These are phyloP conservation scores for Leucocoprinus leucothites DNA, from an alignment of 768 basidiomycete species.

Conservation along the genomic window DNA sequence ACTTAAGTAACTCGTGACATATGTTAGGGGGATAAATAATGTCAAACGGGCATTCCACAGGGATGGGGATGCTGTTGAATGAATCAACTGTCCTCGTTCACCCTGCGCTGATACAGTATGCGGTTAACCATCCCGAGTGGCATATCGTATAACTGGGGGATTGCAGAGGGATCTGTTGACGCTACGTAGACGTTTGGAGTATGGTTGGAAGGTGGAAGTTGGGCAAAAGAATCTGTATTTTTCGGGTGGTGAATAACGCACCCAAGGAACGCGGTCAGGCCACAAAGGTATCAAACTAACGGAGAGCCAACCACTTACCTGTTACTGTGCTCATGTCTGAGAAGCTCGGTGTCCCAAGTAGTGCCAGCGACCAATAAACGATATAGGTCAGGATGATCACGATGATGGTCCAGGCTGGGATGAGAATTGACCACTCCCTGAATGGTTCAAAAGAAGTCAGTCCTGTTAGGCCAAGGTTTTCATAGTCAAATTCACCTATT, in stretches of 20 bases:
- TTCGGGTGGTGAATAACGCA: too few relatives aligned
- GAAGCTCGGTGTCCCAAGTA: conserved; percentile 69
- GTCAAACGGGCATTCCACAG: too few relatives aligned
- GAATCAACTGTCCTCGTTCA: conserved; percentile 5
- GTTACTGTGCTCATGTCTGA: conserved; percentile 63
- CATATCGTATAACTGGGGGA: conserved; percentile 76
- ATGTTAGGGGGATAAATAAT: too few relatives aligned
- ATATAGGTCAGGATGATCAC: conserved; percentile 73
- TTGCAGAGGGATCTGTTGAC: conserved; percentile 41
- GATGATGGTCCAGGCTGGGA: conserved; percentile 77
- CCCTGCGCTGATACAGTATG: conserved; percentile 46
- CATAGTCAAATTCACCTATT: conserved; percentile 51
- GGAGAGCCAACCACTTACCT: too few relatives aligned
- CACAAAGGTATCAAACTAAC: too few relatives aligned
- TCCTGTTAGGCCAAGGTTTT: background rate
- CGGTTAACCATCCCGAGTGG: conserved; percentile 81
- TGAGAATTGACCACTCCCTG: conserved; percentile 83
- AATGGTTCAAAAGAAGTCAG: too few relatives aligned
- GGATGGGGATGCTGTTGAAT: too few relatives aligned
- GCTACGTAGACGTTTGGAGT: conserved; percentile 46
- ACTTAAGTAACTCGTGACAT: too few relatives aligned
- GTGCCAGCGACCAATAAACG: conserved; percentile 71
- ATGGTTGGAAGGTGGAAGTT: conserved; percentile 37
- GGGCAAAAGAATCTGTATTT: conserved; percentile 57
- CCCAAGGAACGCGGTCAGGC: too few relatives aligned